Conservation (phyloP, 371 early-diverging fungal species). For the Mucor racemosus region DNA sequence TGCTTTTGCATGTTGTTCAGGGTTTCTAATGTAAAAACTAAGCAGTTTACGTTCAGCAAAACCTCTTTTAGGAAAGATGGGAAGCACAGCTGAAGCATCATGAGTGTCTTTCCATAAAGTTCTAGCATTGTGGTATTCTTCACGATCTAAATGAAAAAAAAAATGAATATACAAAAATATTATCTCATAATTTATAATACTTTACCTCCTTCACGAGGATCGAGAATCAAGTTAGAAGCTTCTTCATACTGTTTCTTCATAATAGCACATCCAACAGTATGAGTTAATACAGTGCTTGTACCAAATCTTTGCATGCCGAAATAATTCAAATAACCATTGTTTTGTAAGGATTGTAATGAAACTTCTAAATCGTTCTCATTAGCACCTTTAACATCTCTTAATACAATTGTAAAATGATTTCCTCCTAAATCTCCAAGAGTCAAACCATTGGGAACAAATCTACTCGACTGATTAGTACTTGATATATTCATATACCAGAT, state of each 20-base stretch:
- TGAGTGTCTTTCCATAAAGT: constrained; percentile 67
- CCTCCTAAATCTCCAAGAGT: constrained; percentile 87
- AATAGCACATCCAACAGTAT: constrained; percentile 84
- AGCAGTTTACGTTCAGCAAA: constrained; percentile 80
- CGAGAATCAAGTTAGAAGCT: constrained; percentile 82
- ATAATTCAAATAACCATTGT: constrained; percentile 95
- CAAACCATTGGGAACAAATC: constrained; percentile 65
- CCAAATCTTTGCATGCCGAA: constrained; percentile 99
- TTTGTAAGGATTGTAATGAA: constrained; percentile 66
- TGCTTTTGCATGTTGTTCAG: constrained; percentile 65
- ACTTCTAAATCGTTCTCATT: constrained; percentile 50
- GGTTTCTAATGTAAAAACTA: constrained; percentile 47
- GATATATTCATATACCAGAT: too few relatives aligned
- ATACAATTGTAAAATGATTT: constrained; percentile 86
- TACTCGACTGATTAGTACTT: constrained; percentile 18
- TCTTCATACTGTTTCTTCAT: constrained; percentile 77
- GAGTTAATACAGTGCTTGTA: constrained; percentile 82
- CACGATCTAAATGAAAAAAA: constrained; percentile 47
- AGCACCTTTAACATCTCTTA: constrained; percentile 56
- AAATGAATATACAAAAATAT: not conserved
- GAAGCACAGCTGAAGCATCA: constrained; percentile 66
- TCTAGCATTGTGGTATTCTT: constrained; percentile 68
- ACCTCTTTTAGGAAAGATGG: constrained; percentile 71
- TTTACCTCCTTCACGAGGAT: constrained; percentile 72
- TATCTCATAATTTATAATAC: not conserved